A percentile compares a stretch with the other conserved stretches of the same genome.
phyloP scores from a whole-genome alignment of 768 basidiomycete genomes.

The Polyporus arcularius region DNA sequence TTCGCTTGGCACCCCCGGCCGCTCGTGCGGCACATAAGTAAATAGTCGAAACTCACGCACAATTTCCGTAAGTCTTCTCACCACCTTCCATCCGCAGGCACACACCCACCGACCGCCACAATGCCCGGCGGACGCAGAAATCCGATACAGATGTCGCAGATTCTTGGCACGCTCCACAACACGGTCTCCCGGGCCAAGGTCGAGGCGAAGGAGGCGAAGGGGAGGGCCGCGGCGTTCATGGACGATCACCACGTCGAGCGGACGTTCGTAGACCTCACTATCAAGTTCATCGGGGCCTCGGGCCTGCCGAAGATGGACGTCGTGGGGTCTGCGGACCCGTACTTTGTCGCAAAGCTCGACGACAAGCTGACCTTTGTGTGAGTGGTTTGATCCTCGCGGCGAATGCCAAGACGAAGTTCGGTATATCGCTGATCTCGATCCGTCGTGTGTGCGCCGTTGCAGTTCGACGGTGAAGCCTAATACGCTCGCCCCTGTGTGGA shows the following conservation, averaged over 20 bases:
- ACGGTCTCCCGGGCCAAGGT: slow-evolving; percentile 12
- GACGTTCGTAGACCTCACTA: slow-evolving; percentile 53
- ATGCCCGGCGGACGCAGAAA: slow-evolving; percentile 27
- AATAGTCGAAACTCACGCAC: no score
- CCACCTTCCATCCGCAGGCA: not conserved
- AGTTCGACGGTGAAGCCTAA: slow-evolving; percentile 68
- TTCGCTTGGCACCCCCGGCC: no score
- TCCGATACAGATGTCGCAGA: slow-evolving; percentile 23
- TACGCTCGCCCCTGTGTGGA: slow-evolving; percentile 69
- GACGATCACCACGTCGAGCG: slow-evolving; percentile 4
- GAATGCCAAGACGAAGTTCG: not conserved
- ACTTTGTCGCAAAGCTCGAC: slow-evolving; percentile 70
- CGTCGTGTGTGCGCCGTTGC: not conserved
- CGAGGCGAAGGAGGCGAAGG: slow-evolving; percentile 11
- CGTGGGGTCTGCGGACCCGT: slow-evolving; percentile 64
- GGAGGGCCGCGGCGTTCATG: slow-evolving; percentile 6
- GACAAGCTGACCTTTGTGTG: slow-evolving; percentile 64
- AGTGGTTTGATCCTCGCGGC: slow-evolving; percentile 27
- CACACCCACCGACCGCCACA: not conserved
- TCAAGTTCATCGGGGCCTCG: slow-evolving; percentile 74
- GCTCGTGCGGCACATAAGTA: no score
- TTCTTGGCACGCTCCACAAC: slow-evolving; percentile 19
- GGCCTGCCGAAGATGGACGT: slow-evolving; percentile 73
- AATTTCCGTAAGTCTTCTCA: slow-evolving; percentile 2
- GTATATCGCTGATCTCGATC: not conserved